Percentiles rank a stretch among this genome's conserved stretches.
Conservation (phyloP, 257 asterid species). For the Avicennia marina region DNA sequence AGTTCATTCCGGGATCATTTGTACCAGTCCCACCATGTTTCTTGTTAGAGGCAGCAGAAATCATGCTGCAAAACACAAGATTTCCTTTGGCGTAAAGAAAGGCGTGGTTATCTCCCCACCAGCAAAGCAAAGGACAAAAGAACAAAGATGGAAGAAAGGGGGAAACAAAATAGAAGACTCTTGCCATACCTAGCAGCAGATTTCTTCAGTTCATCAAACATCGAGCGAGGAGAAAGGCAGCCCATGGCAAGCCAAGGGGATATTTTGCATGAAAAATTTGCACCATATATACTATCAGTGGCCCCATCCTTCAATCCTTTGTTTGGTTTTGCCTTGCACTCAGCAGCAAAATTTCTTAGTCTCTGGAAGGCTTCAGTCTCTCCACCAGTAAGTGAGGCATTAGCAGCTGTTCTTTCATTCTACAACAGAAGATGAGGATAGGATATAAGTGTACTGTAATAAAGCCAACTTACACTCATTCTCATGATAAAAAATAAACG, state of each 20-base stretch:
- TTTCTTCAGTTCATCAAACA: slow-evolving; percentile 91
- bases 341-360: slow-evolving; percentile 64
- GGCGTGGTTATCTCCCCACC: not conserved
- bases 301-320: slow-evolving; percentile 45
- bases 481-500: no score
- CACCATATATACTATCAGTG: slow-evolving; percentile 77
- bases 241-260: slow-evolving; percentile 99
- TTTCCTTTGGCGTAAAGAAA: not conserved
- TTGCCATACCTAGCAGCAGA: slow-evolving; percentile 60
- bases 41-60: slow-evolving; percentile 52
- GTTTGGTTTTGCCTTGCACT: slow-evolving; percentile 63
- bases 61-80: slow-evolving; percentile 41
- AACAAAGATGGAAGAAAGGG: not conserved
- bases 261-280: slow-evolving; percentile 91
- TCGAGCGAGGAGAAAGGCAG: slow-evolving; percentile 95
- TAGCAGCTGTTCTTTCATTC: slow-evolving; percentile 63
- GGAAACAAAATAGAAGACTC: not conserved
- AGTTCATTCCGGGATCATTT: slow-evolving; percentile 67
- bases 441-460: not conserved
- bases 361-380: slow-evolving; percentile 93
- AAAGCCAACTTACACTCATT: not conserved
- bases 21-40: slow-evolving; percentile 47
- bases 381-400: slow-evolving; percentile 84
- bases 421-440: slow-evolving; percentile 23
- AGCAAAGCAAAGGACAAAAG: not conserved